phyloP scores from a whole-genome alignment of 2,329 filamentous ascomycete species.

The Sporothrix sp. region DNA sequence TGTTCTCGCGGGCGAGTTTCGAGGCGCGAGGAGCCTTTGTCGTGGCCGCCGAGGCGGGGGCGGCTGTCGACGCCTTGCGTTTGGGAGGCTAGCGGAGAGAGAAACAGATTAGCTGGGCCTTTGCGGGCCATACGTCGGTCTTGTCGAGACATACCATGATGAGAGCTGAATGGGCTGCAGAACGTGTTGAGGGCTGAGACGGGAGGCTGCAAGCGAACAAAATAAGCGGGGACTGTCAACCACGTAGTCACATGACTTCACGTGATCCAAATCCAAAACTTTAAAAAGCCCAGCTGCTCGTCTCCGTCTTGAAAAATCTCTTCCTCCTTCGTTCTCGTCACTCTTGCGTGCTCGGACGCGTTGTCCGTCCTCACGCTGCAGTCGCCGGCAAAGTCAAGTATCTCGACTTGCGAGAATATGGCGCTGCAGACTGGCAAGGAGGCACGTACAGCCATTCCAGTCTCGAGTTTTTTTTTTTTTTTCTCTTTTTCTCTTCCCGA shows the following conservation, averaged over 20 bases:
- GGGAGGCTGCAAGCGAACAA: neutral
- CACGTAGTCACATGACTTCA: neutral
- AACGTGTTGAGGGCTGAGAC: no score
- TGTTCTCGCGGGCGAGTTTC: conserved; percentile 86
- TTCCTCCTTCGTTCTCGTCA: neutral
- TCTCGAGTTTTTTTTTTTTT: neutral
- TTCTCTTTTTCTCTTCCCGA: neutral
- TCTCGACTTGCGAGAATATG: neutral
- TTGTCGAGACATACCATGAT: neutral
- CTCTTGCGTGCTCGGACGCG: neutral
- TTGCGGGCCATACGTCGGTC: no score
- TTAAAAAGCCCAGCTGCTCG: neutral
- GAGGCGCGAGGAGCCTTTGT: conserved; percentile 52
- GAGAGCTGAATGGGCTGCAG: no score
- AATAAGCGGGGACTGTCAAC: neutral
- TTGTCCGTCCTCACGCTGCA: neutral
- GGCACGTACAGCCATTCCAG: neutral
- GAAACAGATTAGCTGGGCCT: neutral
- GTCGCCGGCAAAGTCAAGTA: neutral
- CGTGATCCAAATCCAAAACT: neutral
- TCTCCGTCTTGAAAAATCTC: neutral
- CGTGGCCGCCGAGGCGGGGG: conserved; percentile 25
- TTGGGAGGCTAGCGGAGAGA: conserved; percentile 37
- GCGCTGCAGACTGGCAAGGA: neutral
- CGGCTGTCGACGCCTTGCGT: conserved; percentile 33